phyloP scores from a whole-genome alignment of 2,329 filamentous ascomycete genomes.

The Colletotrichum destructivum region DNA sequence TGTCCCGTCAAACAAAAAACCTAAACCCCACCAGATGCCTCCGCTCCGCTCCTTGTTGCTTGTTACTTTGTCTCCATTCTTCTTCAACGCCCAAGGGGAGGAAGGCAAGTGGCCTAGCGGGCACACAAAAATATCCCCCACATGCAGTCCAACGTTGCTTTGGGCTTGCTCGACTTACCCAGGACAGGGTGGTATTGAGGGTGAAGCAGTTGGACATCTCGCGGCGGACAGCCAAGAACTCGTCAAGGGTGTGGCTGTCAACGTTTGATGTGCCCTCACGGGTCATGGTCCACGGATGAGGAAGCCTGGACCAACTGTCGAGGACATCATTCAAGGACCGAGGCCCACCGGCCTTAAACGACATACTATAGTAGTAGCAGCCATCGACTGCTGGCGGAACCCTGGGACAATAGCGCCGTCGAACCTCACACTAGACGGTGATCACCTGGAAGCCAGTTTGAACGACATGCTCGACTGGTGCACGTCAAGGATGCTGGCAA shows the following conservation, averaged over 20 bases:
- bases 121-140: slow-evolving; percentile 11
- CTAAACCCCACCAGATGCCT: slow-evolving; percentile 7
- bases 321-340: slow-evolving; percentile 11
- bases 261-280: slow-evolving; percentile 34
- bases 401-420: slow-evolving; percentile 2
- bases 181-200: slow-evolving; percentile 13
- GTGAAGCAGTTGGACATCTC: neutral
- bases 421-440: neutral
- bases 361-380: slow-evolving; percentile 1
- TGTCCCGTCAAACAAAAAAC: slow-evolving; percentile 7
- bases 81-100: slow-evolving; percentile 10
- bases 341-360: slow-evolving; percentile 9
- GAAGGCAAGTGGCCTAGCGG: slow-evolving; percentile 20
- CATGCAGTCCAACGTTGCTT: slow-evolving; percentile 32
- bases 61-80: neutral
- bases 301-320: slow-evolving; percentile 19
- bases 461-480: slow-evolving; percentile 4
- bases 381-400: slow-evolving; percentile 23
- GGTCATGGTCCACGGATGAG: neutral
- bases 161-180: slow-evolving; percentile 8
- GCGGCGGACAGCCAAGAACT: slow-evolving; percentile 26
- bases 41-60: slow-evolving; percentile 9
- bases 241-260: slow-evolving; percentile 35
- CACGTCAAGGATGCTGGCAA: neutral
- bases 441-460: slow-evolving; percentile 9